These are phyloP conservation scores for Umbelopsis sp. DNA, from an alignment of 192 early-diverging fungal genomes.

Conservation along the genomic window DNA sequence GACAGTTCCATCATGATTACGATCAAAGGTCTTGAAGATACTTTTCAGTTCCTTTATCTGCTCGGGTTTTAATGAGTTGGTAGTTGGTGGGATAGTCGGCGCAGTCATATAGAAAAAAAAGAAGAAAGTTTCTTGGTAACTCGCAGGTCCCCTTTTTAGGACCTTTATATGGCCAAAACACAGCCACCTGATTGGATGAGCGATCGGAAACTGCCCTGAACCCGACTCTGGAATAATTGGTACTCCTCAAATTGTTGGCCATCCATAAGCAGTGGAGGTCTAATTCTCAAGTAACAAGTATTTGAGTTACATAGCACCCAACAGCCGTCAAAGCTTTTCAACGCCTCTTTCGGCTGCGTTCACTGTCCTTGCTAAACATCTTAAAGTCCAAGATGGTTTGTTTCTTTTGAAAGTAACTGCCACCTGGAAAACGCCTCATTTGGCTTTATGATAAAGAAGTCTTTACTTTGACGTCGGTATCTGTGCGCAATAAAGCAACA, in stretches of 20 bases:
- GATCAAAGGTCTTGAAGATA: constrained; percentile 52
- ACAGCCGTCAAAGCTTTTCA: no score
- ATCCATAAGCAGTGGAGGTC: no score
- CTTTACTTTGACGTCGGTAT: no score
- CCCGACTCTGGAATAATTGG: not conserved
- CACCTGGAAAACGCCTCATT: no score
- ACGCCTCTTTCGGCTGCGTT: no score
- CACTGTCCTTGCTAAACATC: no score
- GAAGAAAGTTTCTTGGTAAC: not conserved
- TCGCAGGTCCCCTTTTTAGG: not conserved
- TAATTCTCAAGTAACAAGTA: no score
- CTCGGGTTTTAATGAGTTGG: not conserved
- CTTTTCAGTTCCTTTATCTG: constrained; percentile 34
- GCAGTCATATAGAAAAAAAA: not conserved
- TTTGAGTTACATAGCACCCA: no score
- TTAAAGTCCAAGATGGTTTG: not conserved
- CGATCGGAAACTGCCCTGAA: not conserved
- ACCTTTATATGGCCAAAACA: not conserved
- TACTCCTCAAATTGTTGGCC: no score
- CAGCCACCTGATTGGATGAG: constrained; percentile 19
- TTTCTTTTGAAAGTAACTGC: no score
- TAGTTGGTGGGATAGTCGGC: not conserved
- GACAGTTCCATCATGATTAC: constrained; percentile 46
- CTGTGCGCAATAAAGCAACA: no score
- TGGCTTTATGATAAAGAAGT: no score